Conservation (phyloP, 768 basidiomycete species). For the Mycena olivaceomarginata region DNA sequence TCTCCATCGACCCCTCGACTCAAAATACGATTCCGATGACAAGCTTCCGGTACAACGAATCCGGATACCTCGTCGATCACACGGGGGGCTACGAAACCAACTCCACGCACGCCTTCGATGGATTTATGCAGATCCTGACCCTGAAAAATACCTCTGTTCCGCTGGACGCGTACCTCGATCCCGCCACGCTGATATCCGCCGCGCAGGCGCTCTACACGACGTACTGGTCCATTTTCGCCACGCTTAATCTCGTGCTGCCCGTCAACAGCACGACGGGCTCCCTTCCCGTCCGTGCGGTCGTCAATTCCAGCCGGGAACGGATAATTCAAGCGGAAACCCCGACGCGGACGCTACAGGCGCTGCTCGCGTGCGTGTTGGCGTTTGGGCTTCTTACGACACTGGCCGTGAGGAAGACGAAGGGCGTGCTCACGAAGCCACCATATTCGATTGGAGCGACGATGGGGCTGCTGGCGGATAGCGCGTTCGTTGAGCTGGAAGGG, state of each 20-base stretch:
- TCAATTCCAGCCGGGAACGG: background rate
- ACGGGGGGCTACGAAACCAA: background rate
- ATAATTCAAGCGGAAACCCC: constrained; percentile 24
- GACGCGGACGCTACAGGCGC: constrained; percentile 26
- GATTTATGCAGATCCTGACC: background rate
- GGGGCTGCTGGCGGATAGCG: constrained; percentile 23
- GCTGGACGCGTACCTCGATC: background rate
- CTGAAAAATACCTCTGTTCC: background rate
- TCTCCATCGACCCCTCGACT: background rate
- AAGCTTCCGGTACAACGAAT: too few species aligned
- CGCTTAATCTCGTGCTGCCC: background rate
- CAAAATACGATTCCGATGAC: background rate
- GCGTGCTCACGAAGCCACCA: constrained; percentile 23
- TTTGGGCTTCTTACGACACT: background rate
- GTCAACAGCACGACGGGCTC: background rate
- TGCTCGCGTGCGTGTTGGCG: background rate
- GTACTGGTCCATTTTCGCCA: background rate
- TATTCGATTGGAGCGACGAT: constrained; percentile 34
- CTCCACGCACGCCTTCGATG: background rate
- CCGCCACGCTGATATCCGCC: background rate
- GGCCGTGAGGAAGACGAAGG: background rate
- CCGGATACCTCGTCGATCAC: background rate
- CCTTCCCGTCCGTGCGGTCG: background rate
- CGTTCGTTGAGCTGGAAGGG: constrained; percentile 19
- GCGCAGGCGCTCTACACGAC: constrained; percentile 6